phyloP scores from a whole-genome alignment of 306 rosid genomes.

The Malus sylvestris region DNA sequence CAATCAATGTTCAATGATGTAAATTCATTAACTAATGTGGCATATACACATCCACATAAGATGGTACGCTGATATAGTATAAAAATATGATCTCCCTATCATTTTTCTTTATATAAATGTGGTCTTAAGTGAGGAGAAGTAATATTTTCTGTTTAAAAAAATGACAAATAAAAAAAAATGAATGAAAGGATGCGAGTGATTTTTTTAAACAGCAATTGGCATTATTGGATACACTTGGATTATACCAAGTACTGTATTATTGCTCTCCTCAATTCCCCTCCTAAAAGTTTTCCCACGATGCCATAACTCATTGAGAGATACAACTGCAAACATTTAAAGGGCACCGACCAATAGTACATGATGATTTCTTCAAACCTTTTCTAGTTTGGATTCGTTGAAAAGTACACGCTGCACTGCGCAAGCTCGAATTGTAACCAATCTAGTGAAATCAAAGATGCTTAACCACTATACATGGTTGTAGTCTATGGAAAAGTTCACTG shows the following conservation, averaged over 20 bases:
- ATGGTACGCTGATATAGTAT: too few relatives aligned
- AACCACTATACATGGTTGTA: neutral
- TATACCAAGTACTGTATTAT: neutral
- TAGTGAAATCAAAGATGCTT: neutral
- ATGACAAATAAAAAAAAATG: too few relatives aligned
- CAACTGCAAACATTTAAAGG: neutral
- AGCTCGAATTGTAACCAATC: neutral
- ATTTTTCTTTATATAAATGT: too few relatives aligned
- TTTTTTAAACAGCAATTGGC: too few relatives aligned
- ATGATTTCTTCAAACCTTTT: too few relatives aligned
- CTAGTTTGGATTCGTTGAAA: neutral
- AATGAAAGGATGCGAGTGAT: too few relatives aligned
- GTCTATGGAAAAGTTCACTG: neutral
- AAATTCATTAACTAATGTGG: too few relatives aligned
- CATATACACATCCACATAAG: too few relatives aligned
- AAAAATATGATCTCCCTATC: too few relatives aligned
- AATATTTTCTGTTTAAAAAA: too few relatives aligned
- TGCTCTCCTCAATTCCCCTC: neutral
- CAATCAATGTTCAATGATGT: too few relatives aligned
- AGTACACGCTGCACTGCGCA: neutral
- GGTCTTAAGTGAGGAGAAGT: neutral
- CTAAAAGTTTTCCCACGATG: neutral
- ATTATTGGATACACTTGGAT: neutral
- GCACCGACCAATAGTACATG: neutral
- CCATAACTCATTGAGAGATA: neutral